Conservation (phyloP, 768 basidiomycete species). For the Ramaria sp. region DNA sequence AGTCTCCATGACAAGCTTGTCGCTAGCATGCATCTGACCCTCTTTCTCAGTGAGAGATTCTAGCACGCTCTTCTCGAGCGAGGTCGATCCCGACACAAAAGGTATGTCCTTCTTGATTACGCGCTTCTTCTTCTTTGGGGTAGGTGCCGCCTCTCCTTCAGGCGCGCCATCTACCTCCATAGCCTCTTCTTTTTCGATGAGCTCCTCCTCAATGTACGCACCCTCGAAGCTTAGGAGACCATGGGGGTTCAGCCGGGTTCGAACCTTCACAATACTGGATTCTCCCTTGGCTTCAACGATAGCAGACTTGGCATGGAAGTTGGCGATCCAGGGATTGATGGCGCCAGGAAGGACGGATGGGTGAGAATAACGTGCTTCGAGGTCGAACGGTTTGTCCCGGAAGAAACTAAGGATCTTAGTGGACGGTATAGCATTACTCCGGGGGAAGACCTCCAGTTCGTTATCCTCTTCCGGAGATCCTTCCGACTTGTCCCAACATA, state of each 20-base stretch:
- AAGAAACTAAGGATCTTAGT: slow-evolving; percentile 96
- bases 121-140: slow-evolving; percentile 77
- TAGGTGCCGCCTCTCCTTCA: slow-evolving; percentile 35
- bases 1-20: slow-evolving; percentile 96
- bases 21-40: slow-evolving; percentile 76
- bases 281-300: slow-evolving; percentile 53
- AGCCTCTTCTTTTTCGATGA: slow-evolving; percentile 49
- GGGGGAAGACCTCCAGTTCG: slow-evolving; percentile 83
- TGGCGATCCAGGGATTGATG: slow-evolving; percentile 78
- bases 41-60: slow-evolving; percentile 72
- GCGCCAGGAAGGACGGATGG: slow-evolving; percentile 59
- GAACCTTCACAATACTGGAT: slow-evolving; percentile 76
- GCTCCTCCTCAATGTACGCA: slow-evolving; percentile 70
- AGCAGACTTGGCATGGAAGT: slow-evolving; percentile 76
- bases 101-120: slow-evolving; percentile 77
- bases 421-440: slow-evolving; percentile 76
- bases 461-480: slow-evolving; percentile 73
- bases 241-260: slow-evolving; percentile 78
- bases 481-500: slow-evolving; percentile 70
- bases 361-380: slow-evolving; percentile 79
- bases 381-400: slow-evolving; percentile 77
- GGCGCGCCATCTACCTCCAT: slow-evolving; percentile 52
- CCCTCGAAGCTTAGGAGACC: slow-evolving; percentile 80
- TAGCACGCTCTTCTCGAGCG: slow-evolving; percentile 52
- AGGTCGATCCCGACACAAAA: slow-evolving; percentile 53